phyloP scores from a whole-genome alignment of 148 eudicot genomes.

The Rhododendron henanense region DNA sequence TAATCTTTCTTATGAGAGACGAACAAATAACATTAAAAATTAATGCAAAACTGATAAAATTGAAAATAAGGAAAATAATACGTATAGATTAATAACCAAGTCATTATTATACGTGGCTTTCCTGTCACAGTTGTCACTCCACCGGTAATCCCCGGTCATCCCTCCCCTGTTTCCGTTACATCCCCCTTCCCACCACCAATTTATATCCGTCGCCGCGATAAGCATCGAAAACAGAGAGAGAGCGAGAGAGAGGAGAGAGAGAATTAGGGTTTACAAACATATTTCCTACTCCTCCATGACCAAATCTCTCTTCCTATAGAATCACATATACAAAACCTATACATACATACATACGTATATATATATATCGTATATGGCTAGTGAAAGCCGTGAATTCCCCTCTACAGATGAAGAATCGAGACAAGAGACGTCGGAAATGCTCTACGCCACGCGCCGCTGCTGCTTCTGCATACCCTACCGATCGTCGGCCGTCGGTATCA shows the following conservation, averaged over 20 bases:
- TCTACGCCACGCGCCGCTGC: conserved; percentile 18
- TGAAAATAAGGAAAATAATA: not conserved
- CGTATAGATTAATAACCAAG: not conserved
- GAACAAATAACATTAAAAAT: not conserved
- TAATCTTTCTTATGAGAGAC: not conserved
- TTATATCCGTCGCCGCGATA: not conserved
- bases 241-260: not conserved
- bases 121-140: not conserved
- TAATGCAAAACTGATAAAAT: too few relatives aligned
- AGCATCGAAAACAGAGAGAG: not conserved
- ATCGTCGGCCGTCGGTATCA: not conserved
- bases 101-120: not conserved
- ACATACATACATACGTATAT: not conserved
- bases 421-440: conserved; percentile 13
- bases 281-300: conserved; percentile 26
- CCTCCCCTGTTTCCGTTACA: conserved; percentile 12
- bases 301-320: not conserved
- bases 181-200: not conserved
- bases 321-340: not conserved
- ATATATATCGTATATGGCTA: not conserved
- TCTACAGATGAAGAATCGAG: conserved; percentile 1
- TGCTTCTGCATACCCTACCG: conserved; percentile 22
- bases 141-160: conserved; percentile 1
- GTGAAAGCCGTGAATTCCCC: conserved; percentile 3
- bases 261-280: not conserved